Evolutionary conservation across 768 basidiomycete genomes (phyloP).

Genomic region (Leucocoprinus leucothites): DNA sequence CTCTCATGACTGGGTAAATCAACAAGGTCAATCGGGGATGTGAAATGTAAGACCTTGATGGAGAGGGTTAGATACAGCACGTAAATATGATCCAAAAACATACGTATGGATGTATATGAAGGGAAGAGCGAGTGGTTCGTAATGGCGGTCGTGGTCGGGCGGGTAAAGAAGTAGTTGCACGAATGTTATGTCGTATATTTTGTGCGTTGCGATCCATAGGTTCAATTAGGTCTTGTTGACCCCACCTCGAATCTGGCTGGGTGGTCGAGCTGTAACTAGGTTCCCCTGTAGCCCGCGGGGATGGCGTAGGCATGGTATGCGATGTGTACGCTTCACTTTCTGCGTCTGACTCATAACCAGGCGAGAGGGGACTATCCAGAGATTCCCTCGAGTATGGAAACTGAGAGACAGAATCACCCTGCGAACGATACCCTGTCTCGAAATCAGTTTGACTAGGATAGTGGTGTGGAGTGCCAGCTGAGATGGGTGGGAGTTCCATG

Average conservation of each 20-base stretch:
- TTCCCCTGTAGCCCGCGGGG: constrained; percentile 11
- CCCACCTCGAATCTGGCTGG: constrained; percentile 11
- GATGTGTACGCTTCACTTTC: constrained; percentile 26
- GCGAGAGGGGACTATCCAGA: constrained; percentile 30
- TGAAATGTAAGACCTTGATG: constrained; percentile 38
- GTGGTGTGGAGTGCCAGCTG: constrained; percentile 20
- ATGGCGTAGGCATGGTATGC: constrained; percentile 17
- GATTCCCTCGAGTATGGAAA: constrained; percentile 15
- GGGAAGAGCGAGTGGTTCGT: constrained; percentile 15
- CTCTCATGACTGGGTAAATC: constrained; percentile 15
- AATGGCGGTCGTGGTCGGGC: constrained; percentile 2
- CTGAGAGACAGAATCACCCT: not conserved
- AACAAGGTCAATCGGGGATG: constrained; percentile 40
- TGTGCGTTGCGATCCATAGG: constrained; percentile 12
- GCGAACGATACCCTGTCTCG: not conserved
- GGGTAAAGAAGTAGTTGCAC: constrained; percentile 17
- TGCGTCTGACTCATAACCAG: constrained; percentile 38
- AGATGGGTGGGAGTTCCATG: constrained; percentile 9
- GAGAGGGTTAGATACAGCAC: constrained; percentile 6
- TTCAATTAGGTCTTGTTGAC: constrained; percentile 5
- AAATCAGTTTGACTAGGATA: constrained; percentile 17
- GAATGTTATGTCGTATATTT: constrained; percentile 12
- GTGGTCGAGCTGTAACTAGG: not conserved
- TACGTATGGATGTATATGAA: constrained; percentile 42
- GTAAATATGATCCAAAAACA: constrained; percentile 13